These are phyloP conservation scores for Cyclocybe aegerita DNA, from an alignment of 768 basidiomycete genomes.

Conservation along the genomic window DNA sequence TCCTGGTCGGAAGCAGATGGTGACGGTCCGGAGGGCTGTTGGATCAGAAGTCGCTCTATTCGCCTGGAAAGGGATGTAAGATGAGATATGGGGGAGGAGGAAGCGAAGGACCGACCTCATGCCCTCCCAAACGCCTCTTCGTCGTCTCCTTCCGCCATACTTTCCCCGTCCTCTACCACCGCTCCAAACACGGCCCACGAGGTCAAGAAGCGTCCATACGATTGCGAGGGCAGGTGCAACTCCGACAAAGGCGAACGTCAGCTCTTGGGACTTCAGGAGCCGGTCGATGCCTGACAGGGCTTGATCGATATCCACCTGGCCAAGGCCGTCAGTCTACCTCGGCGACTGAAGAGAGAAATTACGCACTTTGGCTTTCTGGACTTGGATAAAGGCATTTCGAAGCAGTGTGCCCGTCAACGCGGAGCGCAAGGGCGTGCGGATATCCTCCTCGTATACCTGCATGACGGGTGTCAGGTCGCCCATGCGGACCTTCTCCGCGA, in stretches of 20 bases:
- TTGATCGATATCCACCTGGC: constrained; percentile 90
- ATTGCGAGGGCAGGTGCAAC: constrained; percentile 87
- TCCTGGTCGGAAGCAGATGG: constrained; percentile 12
- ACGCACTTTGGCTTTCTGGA: constrained; percentile 90
- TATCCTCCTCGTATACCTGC: constrained; percentile 88
- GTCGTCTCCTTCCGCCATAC: constrained; percentile 57
- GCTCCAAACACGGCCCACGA: constrained; percentile 47
- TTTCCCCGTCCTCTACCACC: constrained; percentile 47
- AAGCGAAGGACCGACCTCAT: constrained; percentile 50
- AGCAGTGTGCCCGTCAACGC: constrained; percentile 79
- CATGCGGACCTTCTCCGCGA: constrained; percentile 64
- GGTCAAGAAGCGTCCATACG: constrained; percentile 55
- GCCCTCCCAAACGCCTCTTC: constrained; percentile 64
- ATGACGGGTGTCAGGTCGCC: constrained; percentile 90
- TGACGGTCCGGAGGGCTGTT: constrained; percentile 17
- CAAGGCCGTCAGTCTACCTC: not conserved
- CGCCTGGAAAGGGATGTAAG: constrained; percentile 34
- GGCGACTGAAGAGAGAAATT: not conserved
- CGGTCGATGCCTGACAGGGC: constrained; percentile 90
- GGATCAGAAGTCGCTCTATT: constrained; percentile 65
- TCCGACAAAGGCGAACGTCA: constrained; percentile 96
- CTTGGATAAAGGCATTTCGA: constrained; percentile 84
- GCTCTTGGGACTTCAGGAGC: constrained; percentile 88
- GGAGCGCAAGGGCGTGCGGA: constrained; percentile 82
- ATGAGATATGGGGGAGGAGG: not conserved